Evolutionary conservation across 257 asterid genomes (phyloP).

Genomic region (Jacaranda mimosifolia): DNA sequence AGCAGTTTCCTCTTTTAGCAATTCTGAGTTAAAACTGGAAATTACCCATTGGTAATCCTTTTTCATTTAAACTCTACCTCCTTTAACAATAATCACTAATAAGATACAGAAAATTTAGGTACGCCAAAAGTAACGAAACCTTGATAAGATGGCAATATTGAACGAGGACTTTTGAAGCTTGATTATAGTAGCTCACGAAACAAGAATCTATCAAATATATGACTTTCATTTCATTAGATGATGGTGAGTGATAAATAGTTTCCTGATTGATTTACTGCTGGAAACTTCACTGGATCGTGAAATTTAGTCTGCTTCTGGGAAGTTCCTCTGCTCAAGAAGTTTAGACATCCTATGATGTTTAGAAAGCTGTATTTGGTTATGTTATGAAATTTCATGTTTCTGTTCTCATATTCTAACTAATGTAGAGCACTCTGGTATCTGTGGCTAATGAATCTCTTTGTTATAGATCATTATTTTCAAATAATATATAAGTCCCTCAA

Average conservation of each 20-base stretch:
- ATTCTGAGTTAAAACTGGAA: conserved; percentile 26
- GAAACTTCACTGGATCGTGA: too few species aligned
- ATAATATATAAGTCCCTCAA: conserved; percentile 3
- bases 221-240: background rate
- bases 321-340: background rate
- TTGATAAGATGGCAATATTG: background rate
- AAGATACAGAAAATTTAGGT: conserved; percentile 1
- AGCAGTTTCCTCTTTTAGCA: conserved; percentile 13
- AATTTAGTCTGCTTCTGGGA: background rate
- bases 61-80: too few species aligned
- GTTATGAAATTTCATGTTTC: background rate
- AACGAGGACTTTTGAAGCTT: conserved; percentile 18
- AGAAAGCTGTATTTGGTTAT: conserved; percentile 23
- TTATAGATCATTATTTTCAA: background rate
- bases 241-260: conserved; percentile 9
- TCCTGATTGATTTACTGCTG: background rate
- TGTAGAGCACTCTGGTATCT: conserved; percentile 5
- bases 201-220: background rate
- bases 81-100: background rate
- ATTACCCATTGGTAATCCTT: background rate
- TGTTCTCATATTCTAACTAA: conserved; percentile 1
- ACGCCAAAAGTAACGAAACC: background rate
- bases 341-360: conserved; percentile 20
- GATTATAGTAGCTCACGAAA: background rate
- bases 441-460: conserved; percentile 3